Percentiles rank a stretch among this genome's conserved stretches.
Conservation (phyloP, 202 grass and related monocot species). For the Carex sylvatica region DNA sequence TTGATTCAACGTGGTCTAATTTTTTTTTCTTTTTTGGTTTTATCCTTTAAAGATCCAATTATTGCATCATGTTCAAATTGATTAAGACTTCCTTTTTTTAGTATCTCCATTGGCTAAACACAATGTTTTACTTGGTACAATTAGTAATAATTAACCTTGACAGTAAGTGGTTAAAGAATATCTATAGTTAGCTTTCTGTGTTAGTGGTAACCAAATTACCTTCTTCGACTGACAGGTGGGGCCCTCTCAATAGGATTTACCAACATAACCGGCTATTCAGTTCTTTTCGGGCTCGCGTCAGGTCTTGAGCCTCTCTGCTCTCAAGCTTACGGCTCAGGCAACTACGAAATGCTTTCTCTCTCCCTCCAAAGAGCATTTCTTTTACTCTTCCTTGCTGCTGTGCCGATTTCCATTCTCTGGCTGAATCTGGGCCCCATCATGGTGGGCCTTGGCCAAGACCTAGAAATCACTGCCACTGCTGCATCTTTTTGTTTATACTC, state of each 20-base stretch:
- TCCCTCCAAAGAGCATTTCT: constrained; percentile 77
- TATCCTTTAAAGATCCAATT: background rate
- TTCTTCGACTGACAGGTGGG: constrained; percentile 71
- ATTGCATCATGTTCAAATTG: background rate
- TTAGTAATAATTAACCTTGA: background rate
- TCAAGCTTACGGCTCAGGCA: constrained; percentile 78
- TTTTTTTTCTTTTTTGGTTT: background rate
- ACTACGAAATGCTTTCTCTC: constrained; percentile 74
- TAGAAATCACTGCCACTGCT: constrained; percentile 59
- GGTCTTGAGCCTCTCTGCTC: constrained; percentile 78
- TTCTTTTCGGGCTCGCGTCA: constrained; percentile 83
- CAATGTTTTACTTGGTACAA: background rate
- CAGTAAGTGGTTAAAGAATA: background rate
- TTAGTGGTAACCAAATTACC: constrained; percentile 5
- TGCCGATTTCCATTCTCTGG: constrained; percentile 86
- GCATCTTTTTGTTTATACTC: constrained; percentile 61
- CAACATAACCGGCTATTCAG: constrained; percentile 93
- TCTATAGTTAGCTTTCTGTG: background rate
- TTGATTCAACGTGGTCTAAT: too few species aligned
- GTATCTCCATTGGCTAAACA: background rate
- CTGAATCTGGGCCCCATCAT: constrained; percentile 76
- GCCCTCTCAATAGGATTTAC: constrained; percentile 90
- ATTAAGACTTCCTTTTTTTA: background rate
- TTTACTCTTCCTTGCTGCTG: constrained; percentile 56
- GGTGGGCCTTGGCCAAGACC: constrained; percentile 73